Conservation (phyloP, 352 stramenopile genomes). For the Pythium angustatum region DNA sequence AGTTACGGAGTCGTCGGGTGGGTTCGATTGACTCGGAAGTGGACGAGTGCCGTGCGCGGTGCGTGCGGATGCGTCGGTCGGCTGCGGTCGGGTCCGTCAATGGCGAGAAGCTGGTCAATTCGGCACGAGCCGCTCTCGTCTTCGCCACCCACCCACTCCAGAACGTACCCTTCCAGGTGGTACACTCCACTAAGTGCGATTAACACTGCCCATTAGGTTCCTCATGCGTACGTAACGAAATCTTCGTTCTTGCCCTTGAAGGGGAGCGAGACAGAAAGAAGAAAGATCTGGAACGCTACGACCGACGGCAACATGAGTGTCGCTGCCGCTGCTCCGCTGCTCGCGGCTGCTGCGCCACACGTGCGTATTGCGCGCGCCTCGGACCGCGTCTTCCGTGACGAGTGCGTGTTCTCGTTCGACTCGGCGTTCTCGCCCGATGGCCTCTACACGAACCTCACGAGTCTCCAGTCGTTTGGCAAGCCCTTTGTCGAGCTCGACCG, state of each 20-base stretch:
- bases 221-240: neutral
- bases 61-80: too few relatives aligned
- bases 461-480: slow-evolving; percentile 92
- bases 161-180: slow-evolving; percentile 15
- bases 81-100: too few relatives aligned
- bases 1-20: neutral
- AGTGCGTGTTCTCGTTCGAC: slow-evolving; percentile 98
- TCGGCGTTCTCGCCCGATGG: slow-evolving; percentile 65
- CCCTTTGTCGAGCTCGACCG: slow-evolving; percentile 64
- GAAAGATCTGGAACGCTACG: neutral
- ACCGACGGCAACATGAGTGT: slow-evolving; percentile 6
- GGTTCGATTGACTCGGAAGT: neutral
- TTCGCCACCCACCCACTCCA: slow-evolving; percentile 18
- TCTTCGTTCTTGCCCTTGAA: slow-evolving; percentile 7
- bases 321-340: neutral
- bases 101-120: neutral
- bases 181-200: slow-evolving; percentile 26
- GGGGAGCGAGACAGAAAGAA: slow-evolving; percentile 12
- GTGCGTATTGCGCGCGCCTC: slow-evolving; percentile 54
- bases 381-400: slow-evolving; percentile 94
- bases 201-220: slow-evolving; percentile 12
- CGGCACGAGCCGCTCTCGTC: neutral
- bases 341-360: slow-evolving; percentile 26
- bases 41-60: too few relatives aligned
- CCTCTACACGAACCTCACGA: slow-evolving; percentile 92